Conservation (phyloP, 768 basidiomycete species). For the Pleurotus sapidus region DNA sequence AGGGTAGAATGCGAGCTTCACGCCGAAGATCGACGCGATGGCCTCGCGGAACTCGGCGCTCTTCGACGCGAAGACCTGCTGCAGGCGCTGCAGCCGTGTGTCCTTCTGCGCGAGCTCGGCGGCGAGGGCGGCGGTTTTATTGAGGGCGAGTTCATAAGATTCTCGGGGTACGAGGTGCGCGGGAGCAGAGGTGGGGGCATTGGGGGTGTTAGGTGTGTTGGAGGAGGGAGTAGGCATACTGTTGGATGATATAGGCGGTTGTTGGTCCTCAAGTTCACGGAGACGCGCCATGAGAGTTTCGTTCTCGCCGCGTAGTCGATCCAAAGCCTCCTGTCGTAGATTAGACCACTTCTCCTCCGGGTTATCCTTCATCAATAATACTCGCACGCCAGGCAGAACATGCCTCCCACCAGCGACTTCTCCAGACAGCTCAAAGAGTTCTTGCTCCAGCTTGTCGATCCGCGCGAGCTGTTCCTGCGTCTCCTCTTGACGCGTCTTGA, state of each 20-base stretch:
- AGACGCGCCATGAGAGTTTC: constrained; percentile 71
- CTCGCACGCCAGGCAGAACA: constrained; percentile 66
- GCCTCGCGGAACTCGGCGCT: constrained; percentile 90
- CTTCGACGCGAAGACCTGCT: constrained; percentile 85
- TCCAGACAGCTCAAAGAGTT: constrained; percentile 73
- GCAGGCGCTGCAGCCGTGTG: constrained; percentile 73
- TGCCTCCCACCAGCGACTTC: constrained; percentile 76
- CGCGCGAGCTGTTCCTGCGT: constrained; percentile 39
- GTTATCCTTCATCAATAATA: constrained; percentile 71
- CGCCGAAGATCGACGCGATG: constrained; percentile 84
- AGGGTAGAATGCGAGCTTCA: constrained; percentile 88
- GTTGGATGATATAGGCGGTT: constrained; percentile 12
- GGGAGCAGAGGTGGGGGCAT: no score
- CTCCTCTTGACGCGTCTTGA: constrained; percentile 30
- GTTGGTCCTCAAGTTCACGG: constrained; percentile 52
- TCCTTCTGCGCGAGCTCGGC: constrained; percentile 72
- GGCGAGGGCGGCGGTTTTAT: constrained; percentile 69
- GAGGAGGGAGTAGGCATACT: not conserved
- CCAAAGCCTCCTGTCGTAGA: constrained; percentile 69
- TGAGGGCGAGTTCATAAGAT: constrained; percentile 71
- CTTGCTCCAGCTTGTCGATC: constrained; percentile 75
- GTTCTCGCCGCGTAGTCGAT: constrained; percentile 80
- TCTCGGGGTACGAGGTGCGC: constrained; percentile 68
- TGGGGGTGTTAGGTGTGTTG: not conserved
- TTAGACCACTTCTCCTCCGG: constrained; percentile 85